Percentiles rank a stretch among this genome's conserved stretches.
Conservation (phyloP, 2,329 filamentous ascomycete genomes). For the Penicillium brasilianum region DNA sequence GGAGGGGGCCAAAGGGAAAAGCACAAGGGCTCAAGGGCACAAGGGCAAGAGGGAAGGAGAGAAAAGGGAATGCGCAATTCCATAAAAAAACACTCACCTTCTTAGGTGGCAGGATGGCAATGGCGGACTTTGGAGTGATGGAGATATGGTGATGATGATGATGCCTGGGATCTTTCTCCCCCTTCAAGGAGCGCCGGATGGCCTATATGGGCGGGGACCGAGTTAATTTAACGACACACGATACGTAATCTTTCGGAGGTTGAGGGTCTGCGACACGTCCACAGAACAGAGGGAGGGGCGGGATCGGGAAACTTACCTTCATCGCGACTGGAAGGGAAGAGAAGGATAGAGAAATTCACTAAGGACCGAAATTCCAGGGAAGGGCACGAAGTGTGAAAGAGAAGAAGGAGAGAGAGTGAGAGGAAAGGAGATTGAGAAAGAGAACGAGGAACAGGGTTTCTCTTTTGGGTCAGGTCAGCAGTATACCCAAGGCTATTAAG, state of each 20-base stretch:
- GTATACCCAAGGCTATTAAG: slow-evolving; percentile 7
- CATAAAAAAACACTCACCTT: slow-evolving; percentile 66
- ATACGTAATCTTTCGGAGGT: slow-evolving; percentile 16
- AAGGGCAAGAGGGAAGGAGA: slow-evolving; percentile 9
- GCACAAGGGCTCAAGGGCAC: slow-evolving; percentile 26
- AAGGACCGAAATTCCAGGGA: slow-evolving; percentile 7
- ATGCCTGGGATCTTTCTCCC: slow-evolving; percentile 73
- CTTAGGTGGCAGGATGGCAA: slow-evolving; percentile 89
- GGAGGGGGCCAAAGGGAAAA: slow-evolving; percentile 16
- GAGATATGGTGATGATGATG: slow-evolving; percentile 62
- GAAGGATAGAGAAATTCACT: slow-evolving; percentile 13
- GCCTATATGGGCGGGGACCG: slow-evolving; percentile 55
- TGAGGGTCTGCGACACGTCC: slow-evolving; percentile 3
- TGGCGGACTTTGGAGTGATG: slow-evolving; percentile 81
- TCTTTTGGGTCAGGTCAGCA: slow-evolving; percentile 4
- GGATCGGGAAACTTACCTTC: slow-evolving; percentile 29
- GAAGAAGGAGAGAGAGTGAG: not conserved
- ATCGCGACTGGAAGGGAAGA: slow-evolving; percentile 24
- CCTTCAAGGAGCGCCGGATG: slow-evolving; percentile 86
- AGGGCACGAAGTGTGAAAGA: slow-evolving; percentile 13
- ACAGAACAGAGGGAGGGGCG: not conserved
- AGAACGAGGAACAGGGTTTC: not conserved
- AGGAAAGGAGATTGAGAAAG: slow-evolving; percentile 11
- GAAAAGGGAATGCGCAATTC: slow-evolving; percentile 12
- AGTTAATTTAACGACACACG: slow-evolving; percentile 22